Conservation (phyloP, 768 basidiomycete genomes). For the Tephrocybe sp. region DNA sequence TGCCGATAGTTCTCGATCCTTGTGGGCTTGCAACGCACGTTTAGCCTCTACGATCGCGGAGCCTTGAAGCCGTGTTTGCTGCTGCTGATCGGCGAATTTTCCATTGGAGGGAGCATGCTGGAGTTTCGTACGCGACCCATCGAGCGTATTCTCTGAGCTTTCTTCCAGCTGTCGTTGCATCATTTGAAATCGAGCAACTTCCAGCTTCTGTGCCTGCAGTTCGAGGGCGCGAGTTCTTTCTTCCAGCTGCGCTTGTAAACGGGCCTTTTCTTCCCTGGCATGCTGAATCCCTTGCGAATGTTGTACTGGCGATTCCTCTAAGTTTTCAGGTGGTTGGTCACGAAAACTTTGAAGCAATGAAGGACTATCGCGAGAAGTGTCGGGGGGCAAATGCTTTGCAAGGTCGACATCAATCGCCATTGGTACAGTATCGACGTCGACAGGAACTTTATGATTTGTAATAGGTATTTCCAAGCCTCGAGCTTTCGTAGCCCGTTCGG, state of each 20-base stretch:
- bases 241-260: not conserved
- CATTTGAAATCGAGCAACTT: conserved; percentile 6
- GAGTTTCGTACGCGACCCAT: not conserved
- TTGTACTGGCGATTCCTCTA: not conserved
- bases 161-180: conserved; percentile 8
- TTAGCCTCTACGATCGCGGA: not conserved
- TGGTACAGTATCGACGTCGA: not conserved
- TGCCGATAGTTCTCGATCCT: conserved; percentile 1
- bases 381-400: not conserved
- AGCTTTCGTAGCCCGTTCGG: conserved; percentile 15
- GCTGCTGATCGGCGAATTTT: not conserved
- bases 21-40: conserved; percentile 5
- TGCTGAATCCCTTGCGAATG: not conserved
- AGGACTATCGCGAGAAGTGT: not conserved
- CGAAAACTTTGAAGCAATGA: not conserved
- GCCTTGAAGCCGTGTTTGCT: not conserved
- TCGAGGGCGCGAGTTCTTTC: conserved; percentile 8
- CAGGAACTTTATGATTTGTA: not conserved
- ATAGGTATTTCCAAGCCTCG: conserved; percentile 22
- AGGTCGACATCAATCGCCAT: not conserved
- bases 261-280: not conserved
- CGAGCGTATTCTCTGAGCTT: not conserved
- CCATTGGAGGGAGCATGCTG: not conserved
- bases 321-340: not conserved
- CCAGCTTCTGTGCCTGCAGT: conserved; percentile 2